Evolutionary conservation across 768 basidiomycete genomes (phyloP).

Genomic region (Pleurotus ostreatus): DNA sequence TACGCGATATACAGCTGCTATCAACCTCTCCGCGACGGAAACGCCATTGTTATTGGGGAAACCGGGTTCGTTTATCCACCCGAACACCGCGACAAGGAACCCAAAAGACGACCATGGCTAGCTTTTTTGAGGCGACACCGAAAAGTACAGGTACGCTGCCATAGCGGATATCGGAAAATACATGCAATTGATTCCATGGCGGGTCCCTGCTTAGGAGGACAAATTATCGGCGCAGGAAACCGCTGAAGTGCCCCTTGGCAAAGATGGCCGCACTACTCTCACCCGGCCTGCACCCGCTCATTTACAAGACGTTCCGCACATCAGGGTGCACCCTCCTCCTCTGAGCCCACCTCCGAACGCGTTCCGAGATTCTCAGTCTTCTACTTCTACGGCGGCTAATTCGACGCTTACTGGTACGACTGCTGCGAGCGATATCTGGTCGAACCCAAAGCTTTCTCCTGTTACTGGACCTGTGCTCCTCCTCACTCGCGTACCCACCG

Average conservation of each 20-base stretch:
- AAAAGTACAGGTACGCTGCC: neutral
- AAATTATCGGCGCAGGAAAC: neutral
- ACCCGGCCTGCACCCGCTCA: constrained; percentile 3
- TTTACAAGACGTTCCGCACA: constrained; percentile 4
- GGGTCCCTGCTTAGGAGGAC: constrained; percentile 2
- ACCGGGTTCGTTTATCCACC: neutral
- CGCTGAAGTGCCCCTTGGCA: neutral
- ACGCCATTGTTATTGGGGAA: neutral
- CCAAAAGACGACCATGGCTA: neutral
- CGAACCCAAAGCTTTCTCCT: constrained; percentile 13
- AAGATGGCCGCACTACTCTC: neutral
- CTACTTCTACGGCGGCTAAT: neutral
- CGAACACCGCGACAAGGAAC: neutral
- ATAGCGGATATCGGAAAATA: too few relatives aligned
- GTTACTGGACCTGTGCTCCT: constrained; percentile 10
- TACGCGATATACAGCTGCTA: constrained; percentile 11
- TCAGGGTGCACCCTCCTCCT: constrained; percentile 2
- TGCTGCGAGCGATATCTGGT: constrained; percentile 5
- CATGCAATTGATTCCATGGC: neutral
- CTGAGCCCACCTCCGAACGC: neutral
- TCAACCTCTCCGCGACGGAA: constrained; percentile 2
- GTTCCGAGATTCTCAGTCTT: neutral
- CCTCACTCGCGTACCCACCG: neutral
- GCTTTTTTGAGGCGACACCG: neutral
- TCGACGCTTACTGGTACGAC: neutral